Conservation (phyloP, 495 filamentous ascomycete species). For the Apiosordaria backusii region DNA sequence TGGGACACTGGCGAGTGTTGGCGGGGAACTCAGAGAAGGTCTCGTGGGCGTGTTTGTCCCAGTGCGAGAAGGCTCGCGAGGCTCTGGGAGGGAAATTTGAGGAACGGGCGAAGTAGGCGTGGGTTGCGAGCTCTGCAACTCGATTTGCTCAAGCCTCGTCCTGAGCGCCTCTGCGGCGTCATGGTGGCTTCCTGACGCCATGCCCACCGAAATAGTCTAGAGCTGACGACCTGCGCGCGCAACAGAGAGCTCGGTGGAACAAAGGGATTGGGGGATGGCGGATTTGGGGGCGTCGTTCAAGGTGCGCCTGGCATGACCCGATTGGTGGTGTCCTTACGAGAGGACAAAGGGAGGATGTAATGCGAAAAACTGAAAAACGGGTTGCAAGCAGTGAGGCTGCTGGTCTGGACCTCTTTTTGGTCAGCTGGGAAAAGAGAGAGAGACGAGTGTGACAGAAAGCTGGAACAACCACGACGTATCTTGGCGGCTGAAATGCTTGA, state of each 20-base stretch:
- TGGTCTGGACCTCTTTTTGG: too few relatives aligned
- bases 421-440: neutral
- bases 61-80: conserved; percentile 5
- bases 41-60: conserved; percentile 1
- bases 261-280: neutral
- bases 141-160: conserved; percentile 26
- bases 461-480: neutral
- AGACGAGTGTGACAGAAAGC: neutral
- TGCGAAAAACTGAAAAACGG: neutral
- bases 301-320: neutral
- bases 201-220: conserved; percentile 8
- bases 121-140: conserved; percentile 21
- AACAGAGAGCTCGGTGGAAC: neutral
- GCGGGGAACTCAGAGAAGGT: neutral
- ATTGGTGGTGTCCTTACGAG: neutral
- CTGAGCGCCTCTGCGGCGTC: conserved; percentile 19
- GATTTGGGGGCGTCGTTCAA: neutral
- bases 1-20: neutral
- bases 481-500: neutral
- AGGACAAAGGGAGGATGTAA: neutral
- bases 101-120: neutral
- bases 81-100: neutral
- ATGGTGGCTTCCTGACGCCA: conserved; percentile 14
- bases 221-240: neutral
- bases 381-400: neutral